Evolutionary conservation across 2,329 filamentous ascomycete species (phyloP), one percentile per base, ranked within the genome.

Genomic region (Claviceps pazoutovae): DNA sequence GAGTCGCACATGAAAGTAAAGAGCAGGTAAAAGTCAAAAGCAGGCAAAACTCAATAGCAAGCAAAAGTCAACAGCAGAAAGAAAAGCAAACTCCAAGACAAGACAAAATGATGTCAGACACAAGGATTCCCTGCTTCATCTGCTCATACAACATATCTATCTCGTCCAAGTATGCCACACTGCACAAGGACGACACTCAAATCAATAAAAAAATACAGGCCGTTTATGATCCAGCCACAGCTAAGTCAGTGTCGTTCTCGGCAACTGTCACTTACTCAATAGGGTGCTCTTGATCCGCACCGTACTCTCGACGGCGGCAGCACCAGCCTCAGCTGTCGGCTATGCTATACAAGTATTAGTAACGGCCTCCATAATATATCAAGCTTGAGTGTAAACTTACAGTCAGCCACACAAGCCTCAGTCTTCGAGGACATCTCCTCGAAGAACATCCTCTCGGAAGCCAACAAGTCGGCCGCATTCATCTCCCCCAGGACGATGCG

Each of bases 401-500:
- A 34, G 30, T 30, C 30, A 34, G 30, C 9, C 9, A 34, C 30
- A 34, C 9, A 34, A 4, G 30, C 9, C 9, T 34, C 30, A 11
- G 30, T 4, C 30, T 34, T 34, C 30, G 30, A 34, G 11, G 30
- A 34, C 9, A 34, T 34, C 30, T 34, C 30, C 30, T 34, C 30
- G 4, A 34, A 30, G 26, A 11, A 34, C 9, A 34, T 34, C 30
- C 30, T 34, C 30, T 79, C 84, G 16, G 79, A 73, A 3, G 79
- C 74, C 59, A 84, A 87, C 61, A 80, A 88, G 48, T 87, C 82
- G 19, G 78, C 71, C 2, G 78, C 76, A 51, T 82, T 75, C 60
- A 89, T 77, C 61, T 87, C 83, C 8, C 77, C 78, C 1, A 89
- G 71, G 0, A 84, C 83, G 5, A 74, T 70, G 23, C 85, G 78